Percentiles rank a stretch among this genome's conserved stretches.
Evolutionary conservation across 805 yeast species (phyloP).

Genomic region (Saccharomycopsis vini): DNA sequence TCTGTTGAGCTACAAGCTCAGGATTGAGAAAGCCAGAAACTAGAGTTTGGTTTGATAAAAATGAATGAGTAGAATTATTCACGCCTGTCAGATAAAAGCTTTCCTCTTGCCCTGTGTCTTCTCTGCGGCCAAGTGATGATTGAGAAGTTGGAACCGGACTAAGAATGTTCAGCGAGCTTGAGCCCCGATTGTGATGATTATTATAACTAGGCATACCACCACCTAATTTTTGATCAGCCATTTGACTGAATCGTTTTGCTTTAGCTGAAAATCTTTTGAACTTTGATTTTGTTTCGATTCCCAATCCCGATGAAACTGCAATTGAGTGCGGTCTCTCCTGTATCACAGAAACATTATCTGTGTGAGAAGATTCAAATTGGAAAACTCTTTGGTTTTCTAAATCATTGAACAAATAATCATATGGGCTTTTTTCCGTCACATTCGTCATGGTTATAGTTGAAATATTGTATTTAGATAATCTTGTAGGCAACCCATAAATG

Average conservation of each 20-base stretch:
- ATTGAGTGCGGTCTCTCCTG: conserved; percentile 1
- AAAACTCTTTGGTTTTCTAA: too few species aligned
- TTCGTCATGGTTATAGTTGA: not conserved
- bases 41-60: not conserved
- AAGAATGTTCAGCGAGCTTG: too few species aligned
- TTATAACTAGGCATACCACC: not conserved
- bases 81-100: too few species aligned
- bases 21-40: not conserved
- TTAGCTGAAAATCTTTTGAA: conserved; percentile 3
- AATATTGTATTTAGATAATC: not conserved
- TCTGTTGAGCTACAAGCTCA: conserved; percentile 7
- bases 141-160: not conserved
- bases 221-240: conserved; percentile 4
- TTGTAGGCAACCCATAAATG: not conserved
- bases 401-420: conserved; percentile 3
- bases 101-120: too few species aligned
- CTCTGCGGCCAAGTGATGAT: too few species aligned
- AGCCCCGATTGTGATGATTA: not conserved
- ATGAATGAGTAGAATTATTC: not conserved
- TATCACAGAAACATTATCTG: not conserved
- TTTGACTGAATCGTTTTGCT: conserved; percentile 15
- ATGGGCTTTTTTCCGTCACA: conserved; percentile 5
- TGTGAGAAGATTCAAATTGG: not conserved
- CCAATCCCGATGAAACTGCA: not conserved
- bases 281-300: not conserved